Evolutionary conservation across 192 early-diverging fungal species (phyloP), one percentile per base, ranked within the genome.

Genomic region (Powellomyces hirtus): DNA sequence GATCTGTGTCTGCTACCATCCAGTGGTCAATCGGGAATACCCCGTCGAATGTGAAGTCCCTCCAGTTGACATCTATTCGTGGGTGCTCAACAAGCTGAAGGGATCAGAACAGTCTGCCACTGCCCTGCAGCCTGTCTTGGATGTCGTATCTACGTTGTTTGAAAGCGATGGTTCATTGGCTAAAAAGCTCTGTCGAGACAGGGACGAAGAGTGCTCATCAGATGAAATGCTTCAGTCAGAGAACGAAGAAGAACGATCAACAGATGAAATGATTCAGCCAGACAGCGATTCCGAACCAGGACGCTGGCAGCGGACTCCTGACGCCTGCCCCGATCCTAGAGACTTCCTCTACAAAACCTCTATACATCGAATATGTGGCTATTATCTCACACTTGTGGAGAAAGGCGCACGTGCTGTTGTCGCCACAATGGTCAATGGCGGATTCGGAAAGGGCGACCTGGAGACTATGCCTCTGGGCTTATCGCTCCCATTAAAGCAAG

Each of bases 391-490:
- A 37, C 35, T 56, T 4, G 6, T 14, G 18, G 10, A 16, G 13
- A 26, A 38, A 16, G 38, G 53, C 20, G 14, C 50, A 30, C 33
- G 18, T 14, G 52, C 4, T 66, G 14, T 85, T 27, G 79, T 88
- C 0, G 45, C 60, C 22, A 67, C 66, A 24, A 75, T 88, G 34
- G 75, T 70, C 3, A 38, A 60, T 1, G 56, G 62, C 8, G 64
- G 53, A 22, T 82, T 75, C 37, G 74, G 37, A 2, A 31, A 57
- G 8, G 64, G 53, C 5, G 73, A 79, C 31, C 61, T 89, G 18
- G 81, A 87, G 14, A 70, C 67, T 22, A 52, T 88, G 53, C 81
- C 87, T 1, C 59, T 81, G 67, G 86, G 87, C 1, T 71, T 88
- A 22, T 71, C 75, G 4, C 27, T 89, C 4, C 81, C 83, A 31